Base-by-base conservation (phyloP, 345 rosid genomes). In the Xanthoceras sorbifolium region DNA sequence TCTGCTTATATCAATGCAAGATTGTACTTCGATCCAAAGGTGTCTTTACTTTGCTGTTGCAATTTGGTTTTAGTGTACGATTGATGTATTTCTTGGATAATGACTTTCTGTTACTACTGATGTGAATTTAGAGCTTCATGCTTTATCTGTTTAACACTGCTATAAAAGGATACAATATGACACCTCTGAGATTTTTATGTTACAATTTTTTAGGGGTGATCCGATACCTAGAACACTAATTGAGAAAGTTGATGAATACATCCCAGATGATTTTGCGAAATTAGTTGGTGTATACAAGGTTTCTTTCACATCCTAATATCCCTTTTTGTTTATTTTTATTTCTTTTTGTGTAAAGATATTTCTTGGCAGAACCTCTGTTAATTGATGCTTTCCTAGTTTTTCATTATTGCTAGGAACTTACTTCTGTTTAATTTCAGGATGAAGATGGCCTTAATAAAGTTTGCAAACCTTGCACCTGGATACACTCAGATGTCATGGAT, bases 401-500 rank as follows among this genome's bases (percentile, higher is more conserved):
- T 70, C 9, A 48, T 32, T 26, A 31, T 70, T 68, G 3, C 6
- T 73, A n/a, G n/a, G 46, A 55, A 63, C 66, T 76, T 69, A 61
- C 25, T 66, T 80, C 46, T 73, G 4, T 81, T 71, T 78, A 28
- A 67, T 79, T 76, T 68, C 81, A 93, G 97, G 90, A 88, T 74
- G 76, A 60, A 69, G 77, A 81, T 79, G 85, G 82, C 72, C 22
- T 72, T 14, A 69, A 76, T 22, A 83, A 80, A 78, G 79, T 50
- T 54, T 64, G 76, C 54, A 92, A 88, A 67, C 92, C 90, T 62
- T 88, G 87, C 83, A 84, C 92, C 73, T 95, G 98, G 99, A 87
- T 91, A 84, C 99, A 95, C 80, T 82, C 94, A 0, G 97, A 95
- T 75, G 84, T 95, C 73, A 95, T 95, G 98, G 97, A 95, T 77